Evolutionary conservation across 2,329 filamentous ascomycete species (phyloP).

Genomic region (Clarireedia homoeocarpa): DNA sequence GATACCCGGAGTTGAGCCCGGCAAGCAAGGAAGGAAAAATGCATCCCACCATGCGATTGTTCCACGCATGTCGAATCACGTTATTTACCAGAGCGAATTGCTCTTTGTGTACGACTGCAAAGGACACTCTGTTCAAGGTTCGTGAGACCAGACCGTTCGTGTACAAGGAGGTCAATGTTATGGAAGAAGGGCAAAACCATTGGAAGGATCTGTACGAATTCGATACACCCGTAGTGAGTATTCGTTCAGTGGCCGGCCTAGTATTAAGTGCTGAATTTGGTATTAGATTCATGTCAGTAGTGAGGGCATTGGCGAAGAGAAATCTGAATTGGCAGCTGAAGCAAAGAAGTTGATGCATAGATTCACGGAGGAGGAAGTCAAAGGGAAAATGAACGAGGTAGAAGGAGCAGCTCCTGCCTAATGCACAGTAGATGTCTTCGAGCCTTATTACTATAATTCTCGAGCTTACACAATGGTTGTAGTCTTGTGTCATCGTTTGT

Average conservation of each 20-base stretch:
- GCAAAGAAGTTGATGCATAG: constrained; percentile 72
- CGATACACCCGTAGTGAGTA: constrained; percentile 65
- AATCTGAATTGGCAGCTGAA: constrained; percentile 31
- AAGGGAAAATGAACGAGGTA: constrained; percentile 56
- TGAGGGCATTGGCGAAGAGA: constrained; percentile 38
- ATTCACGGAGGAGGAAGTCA: constrained; percentile 59
- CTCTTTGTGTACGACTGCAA: constrained; percentile 62
- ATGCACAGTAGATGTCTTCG: neutral
- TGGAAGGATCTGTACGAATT: constrained; percentile 75
- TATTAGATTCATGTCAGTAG: constrained; percentile 50
- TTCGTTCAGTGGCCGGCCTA: neutral
- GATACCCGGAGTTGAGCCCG: neutral
- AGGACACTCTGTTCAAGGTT: constrained; percentile 58
- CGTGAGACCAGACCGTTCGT: constrained; percentile 60
- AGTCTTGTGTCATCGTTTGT: neutral
- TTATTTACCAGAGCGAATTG: constrained; percentile 68
- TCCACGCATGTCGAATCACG: constrained; percentile 56
- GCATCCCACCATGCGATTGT: constrained; percentile 42
- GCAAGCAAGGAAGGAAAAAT: constrained; percentile 32
- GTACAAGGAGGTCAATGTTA: constrained; percentile 63
- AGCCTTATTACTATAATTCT: neutral
- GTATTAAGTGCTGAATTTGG: neutral
- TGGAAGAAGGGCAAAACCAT: constrained; percentile 49
- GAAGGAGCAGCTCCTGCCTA: constrained; percentile 1
- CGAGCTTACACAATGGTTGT: neutral